Percentiles rank a stretch among this genome's conserved stretches.
Conservation (phyloP, 345 rosid genomes). For the Brassica rapa region DNA sequence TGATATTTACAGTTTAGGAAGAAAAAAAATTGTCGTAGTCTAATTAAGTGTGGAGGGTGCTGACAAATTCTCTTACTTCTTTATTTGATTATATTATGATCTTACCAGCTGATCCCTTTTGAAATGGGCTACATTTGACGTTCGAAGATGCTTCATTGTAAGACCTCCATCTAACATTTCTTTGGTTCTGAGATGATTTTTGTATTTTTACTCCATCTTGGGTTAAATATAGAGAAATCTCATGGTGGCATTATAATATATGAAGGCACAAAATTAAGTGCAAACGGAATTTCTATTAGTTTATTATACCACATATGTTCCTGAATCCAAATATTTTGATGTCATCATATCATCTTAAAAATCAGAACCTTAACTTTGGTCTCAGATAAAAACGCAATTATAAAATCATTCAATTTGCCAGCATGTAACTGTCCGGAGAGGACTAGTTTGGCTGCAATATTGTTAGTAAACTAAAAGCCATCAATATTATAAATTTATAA, state of each 20-base stretch:
- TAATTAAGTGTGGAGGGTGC: slow-evolving; percentile 2
- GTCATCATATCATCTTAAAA: slow-evolving; percentile 28
- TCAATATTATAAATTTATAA: neutral
- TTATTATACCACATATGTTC: slow-evolving; percentile 3
- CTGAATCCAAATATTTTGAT: slow-evolving; percentile 38
- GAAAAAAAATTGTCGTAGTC: neutral
- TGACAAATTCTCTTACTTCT: slow-evolving; percentile 29
- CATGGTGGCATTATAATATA: slow-evolving; percentile 13
- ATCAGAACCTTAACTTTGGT: slow-evolving; percentile 24
- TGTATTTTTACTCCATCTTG: slow-evolving; percentile 5
- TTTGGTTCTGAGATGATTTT: neutral
- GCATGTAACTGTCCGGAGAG: slow-evolving; percentile 13
- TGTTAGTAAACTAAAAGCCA: neutral
- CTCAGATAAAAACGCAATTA: neutral
- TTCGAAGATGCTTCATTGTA: slow-evolving; percentile 29
- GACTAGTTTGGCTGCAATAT: slow-evolving; percentile 19
- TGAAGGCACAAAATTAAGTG: neutral
- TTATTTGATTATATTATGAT: slow-evolving; percentile 34
- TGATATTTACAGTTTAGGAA: too few species aligned
- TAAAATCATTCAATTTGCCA: neutral
- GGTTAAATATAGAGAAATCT: neutral
- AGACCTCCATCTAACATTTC: slow-evolving; percentile 11
- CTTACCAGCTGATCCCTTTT: slow-evolving; percentile 33
- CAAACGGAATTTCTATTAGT: slow-evolving; percentile 9
- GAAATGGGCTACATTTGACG: slow-evolving; percentile 31